Conservation (phyloP, 805 yeast genomes). For the Wickerhamomyces ciferrii region DNA sequence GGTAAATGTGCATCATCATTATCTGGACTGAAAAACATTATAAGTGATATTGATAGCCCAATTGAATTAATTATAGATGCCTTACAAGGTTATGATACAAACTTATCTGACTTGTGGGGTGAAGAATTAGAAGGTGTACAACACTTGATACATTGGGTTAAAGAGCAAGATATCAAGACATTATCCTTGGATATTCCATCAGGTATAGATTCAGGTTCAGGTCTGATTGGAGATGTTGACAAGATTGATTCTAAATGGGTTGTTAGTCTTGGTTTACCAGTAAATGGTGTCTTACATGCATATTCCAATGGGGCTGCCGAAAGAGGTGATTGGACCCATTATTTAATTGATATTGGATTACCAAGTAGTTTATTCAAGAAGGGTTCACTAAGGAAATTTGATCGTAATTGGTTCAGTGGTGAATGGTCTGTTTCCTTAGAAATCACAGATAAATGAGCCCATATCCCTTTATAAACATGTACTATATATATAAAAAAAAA, state of each 20-base stretch:
- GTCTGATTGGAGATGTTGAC: constrained; percentile 32
- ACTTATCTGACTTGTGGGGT: constrained; percentile 48
- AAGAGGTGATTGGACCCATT: constrained; percentile 49
- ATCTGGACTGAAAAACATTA: constrained; percentile 28
- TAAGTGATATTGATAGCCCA: constrained; percentile 57
- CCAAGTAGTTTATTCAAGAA: constrained; percentile 51
- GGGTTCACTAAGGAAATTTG: constrained; percentile 42
- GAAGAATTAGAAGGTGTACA: constrained; percentile 33
- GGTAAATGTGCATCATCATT: constrained; percentile 52
- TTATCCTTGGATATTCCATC: constrained; percentile 78
- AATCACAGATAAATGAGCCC: constrained; percentile 1
- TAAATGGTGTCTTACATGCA: constrained; percentile 55
- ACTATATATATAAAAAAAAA: neutral
- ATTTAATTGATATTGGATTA: constrained; percentile 64
- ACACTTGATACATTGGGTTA: constrained; percentile 63
- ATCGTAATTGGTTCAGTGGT: constrained; percentile 24
- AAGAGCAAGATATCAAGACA: constrained; percentile 37
- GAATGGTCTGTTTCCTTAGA: constrained; percentile 13
- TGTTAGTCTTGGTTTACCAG: constrained; percentile 69
- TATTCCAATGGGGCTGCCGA: constrained; percentile 48
- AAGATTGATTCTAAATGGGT: constrained; percentile 49
- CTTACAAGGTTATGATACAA: constrained; percentile 76
- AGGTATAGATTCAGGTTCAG: constrained; percentile 82
- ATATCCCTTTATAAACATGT: neutral
- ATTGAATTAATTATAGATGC: constrained; percentile 80